These are phyloP conservation scores for Jackrogersella multiformis DNA, from an alignment of 495 filamentous ascomycete species.

Conservation along the genomic window DNA sequence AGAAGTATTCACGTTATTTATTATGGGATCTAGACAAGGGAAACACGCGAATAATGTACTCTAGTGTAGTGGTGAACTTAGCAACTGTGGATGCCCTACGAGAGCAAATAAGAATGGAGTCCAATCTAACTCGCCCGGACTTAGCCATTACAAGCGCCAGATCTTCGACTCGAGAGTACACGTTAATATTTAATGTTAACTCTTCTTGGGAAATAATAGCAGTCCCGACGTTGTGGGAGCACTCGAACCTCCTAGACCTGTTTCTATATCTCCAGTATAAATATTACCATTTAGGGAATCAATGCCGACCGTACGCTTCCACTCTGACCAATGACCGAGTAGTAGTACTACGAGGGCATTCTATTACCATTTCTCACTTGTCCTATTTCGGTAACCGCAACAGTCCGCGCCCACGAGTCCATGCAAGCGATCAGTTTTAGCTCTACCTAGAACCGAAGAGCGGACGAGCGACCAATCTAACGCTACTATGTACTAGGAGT, in stretches of 20 bases:
- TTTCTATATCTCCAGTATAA: conserved; percentile 15
- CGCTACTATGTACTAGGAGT: too few species aligned
- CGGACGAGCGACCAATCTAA: conserved; percentile 18
- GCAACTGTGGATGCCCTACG: not conserved
- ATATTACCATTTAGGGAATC: conserved; percentile 1
- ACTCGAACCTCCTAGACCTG: not conserved
- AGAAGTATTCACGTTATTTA: conserved; percentile 7
- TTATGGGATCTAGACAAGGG: conserved; percentile 16
- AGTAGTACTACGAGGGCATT: conserved; percentile 11
- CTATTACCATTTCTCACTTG: conserved; percentile 19
- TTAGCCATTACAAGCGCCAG: not conserved
- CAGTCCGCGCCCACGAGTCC: conserved; percentile 14
- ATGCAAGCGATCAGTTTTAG: not conserved
- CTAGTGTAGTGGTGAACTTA: not conserved
- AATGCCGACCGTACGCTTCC: conserved; percentile 26
- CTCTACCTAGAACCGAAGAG: conserved; percentile 1
- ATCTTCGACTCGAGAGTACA: conserved; percentile 3
- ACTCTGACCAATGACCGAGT: conserved; percentile 12
- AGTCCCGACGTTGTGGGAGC: conserved; percentile 20
- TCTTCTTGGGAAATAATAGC: conserved; percentile 33
- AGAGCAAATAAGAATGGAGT: not conserved
- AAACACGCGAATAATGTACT: conserved; percentile 1
- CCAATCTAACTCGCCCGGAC: not conserved
- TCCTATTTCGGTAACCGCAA: conserved; percentile 27
- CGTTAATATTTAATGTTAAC: not conserved